These are phyloP conservation scores for Sporopachydermia lactativora DNA, from an alignment of 805 yeast genomes.

Conservation along the genomic window DNA sequence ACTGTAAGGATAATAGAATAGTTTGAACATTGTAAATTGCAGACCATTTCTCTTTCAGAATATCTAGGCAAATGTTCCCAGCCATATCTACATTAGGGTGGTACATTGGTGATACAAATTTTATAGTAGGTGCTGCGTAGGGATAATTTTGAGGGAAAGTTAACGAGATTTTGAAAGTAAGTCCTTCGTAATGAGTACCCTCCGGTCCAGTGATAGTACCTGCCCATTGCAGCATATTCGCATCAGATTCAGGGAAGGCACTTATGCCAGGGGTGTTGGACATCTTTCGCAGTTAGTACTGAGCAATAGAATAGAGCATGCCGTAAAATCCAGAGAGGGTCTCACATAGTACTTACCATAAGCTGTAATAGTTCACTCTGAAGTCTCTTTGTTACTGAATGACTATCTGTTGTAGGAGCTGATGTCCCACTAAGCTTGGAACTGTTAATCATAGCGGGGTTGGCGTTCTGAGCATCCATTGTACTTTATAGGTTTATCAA, in stretches of 20 bases:
- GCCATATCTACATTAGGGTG: slow-evolving; percentile 53
- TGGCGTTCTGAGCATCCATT: slow-evolving; percentile 12
- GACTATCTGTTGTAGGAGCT: slow-evolving; percentile 22
- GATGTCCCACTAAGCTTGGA: slow-evolving; percentile 5
- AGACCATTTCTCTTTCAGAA: slow-evolving; percentile 51
- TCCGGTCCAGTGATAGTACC: slow-evolving; percentile 44
- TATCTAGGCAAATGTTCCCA: slow-evolving; percentile 54
- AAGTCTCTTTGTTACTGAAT: slow-evolving; percentile 34
- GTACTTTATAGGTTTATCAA: too few species aligned
- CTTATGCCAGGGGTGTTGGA: slow-evolving; percentile 34
- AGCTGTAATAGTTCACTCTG: slow-evolving; percentile 39
- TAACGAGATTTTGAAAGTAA: slow-evolving; percentile 35
- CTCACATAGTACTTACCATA: slow-evolving; percentile 22
- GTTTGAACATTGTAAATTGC: slow-evolving; percentile 50
- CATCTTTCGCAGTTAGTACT: slow-evolving; percentile 17
- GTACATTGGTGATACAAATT: slow-evolving; percentile 45
- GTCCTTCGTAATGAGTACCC: slow-evolving; percentile 41
- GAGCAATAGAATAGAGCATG: too few species aligned
- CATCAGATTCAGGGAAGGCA: slow-evolving; percentile 40
- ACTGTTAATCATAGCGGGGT: slow-evolving; percentile 8
- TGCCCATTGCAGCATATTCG: slow-evolving; percentile 40
- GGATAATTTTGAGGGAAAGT: slow-evolving; percentile 44
- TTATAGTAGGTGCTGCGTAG: slow-evolving; percentile 39
- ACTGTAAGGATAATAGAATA: slow-evolving; percentile 41
- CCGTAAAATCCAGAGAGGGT: too few species aligned